These are phyloP conservation scores for Neurospora tetrasperma DNA, from an alignment of 495 filamentous ascomycete genomes.

Conservation along the genomic window DNA sequence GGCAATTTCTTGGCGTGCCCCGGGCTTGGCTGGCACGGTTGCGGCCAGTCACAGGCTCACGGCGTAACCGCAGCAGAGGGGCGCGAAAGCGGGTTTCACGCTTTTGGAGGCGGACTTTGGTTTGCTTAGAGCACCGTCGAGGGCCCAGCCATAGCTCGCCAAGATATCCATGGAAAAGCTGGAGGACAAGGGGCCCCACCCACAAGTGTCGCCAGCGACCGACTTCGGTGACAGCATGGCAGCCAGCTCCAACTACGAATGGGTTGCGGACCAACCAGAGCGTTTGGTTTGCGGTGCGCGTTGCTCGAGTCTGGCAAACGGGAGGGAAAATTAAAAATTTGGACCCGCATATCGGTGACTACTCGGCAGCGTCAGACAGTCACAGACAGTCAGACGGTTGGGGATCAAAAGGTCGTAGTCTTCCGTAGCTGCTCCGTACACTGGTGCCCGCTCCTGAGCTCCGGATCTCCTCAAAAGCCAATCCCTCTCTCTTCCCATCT, in stretches of 20 bases:
- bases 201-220: constrained; percentile 10
- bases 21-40: neutral
- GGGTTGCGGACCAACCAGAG: neutral
- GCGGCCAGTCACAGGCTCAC: neutral
- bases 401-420: constrained; percentile 3
- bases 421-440: neutral
- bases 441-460: neutral
- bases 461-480: constrained; percentile 12
- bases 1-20: neutral
- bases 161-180: neutral
- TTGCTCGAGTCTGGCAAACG: constrained; percentile 7
- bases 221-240: neutral
- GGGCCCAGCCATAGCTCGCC: neutral
- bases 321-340: constrained; percentile 18
- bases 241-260: neutral
- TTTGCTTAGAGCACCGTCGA: neutral
- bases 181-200: constrained; percentile 3
- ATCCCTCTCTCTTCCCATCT: neutral
- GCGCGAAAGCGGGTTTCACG: neutral
- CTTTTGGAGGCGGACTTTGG: neutral
- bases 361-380: constrained; percentile 2
- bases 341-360: constrained; percentile 16
- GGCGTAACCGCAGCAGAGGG: neutral
- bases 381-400: constrained; percentile 14
- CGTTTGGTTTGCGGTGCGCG: neutral